Evolutionary conservation across 306 rosid genomes (phyloP).

Genomic region (Quercus mongolica): DNA sequence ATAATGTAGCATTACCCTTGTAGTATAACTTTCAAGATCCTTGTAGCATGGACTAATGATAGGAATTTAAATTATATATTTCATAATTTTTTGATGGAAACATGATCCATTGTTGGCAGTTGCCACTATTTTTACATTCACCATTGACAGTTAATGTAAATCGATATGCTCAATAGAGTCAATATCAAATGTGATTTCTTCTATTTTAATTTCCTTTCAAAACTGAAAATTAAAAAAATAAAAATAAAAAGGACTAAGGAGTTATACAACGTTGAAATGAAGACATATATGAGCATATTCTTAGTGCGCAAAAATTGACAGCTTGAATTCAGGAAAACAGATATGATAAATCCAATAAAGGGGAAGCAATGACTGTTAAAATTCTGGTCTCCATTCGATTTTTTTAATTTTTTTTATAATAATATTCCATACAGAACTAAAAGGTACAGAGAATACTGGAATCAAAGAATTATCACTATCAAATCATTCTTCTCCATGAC

Average conservation of each 20-base stretch:
- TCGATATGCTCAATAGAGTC: background rate
- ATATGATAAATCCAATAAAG: background rate
- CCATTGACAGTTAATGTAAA: too few species aligned
- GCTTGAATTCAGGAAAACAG: background rate
- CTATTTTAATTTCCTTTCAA: background rate
- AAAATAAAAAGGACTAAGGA: background rate
- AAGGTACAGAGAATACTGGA: constrained; percentile 18
- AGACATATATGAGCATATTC: constrained; percentile 18
- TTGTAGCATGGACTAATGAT: too few species aligned
- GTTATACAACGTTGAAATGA: constrained; percentile 10
- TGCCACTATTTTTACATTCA: too few species aligned
- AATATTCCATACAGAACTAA: too few species aligned
- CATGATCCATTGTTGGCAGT: too few species aligned
- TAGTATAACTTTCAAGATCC: too few species aligned
- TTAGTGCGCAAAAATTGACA: background rate
- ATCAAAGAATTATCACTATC: constrained; percentile 12
- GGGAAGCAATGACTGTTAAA: background rate
- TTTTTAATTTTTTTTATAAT: background rate
- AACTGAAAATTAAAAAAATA: background rate
- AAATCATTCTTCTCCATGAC: constrained; percentile 38
- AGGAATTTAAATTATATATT: too few species aligned
- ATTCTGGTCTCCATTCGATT: background rate
- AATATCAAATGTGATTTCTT: background rate
- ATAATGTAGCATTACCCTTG: too few species aligned
- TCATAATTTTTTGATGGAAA: too few species aligned